These are phyloP conservation scores for Onygenales sp. DNA, from an alignment of 2,329 filamentous ascomycete genomes.

Conservation along the genomic window DNA sequence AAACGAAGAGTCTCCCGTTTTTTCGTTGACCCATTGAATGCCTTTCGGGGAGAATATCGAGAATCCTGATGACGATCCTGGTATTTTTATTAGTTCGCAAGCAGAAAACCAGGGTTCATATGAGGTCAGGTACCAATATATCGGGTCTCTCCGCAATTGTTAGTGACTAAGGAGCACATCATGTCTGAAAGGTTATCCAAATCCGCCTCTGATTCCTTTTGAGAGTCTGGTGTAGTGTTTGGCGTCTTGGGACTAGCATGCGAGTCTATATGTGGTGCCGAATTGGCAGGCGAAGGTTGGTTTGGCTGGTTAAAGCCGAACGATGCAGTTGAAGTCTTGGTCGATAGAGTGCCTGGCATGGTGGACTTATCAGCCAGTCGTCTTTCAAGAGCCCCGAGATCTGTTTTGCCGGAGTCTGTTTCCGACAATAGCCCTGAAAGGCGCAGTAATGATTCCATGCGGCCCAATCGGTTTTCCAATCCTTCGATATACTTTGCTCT, in stretches of 20 bases:
- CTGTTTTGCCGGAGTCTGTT: slow-evolving; percentile 74
- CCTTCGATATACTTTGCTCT: slow-evolving; percentile 98
- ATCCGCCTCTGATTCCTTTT: slow-evolving; percentile 53
- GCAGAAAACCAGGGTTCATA: not conserved
- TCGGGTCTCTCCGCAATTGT: slow-evolving; percentile 85
- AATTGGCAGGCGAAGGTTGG: slow-evolving; percentile 27
- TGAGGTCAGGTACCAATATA: slow-evolving; percentile 66
- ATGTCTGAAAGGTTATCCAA: slow-evolving; percentile 88
- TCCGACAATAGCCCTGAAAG: slow-evolving; percentile 79
- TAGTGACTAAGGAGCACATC: slow-evolving; percentile 97
- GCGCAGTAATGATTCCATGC: slow-evolving; percentile 86
- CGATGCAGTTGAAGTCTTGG: slow-evolving; percentile 7
- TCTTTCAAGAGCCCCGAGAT: slow-evolving; percentile 80
- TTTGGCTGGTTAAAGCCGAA: not conserved
- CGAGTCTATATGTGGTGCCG: slow-evolving; percentile 38
- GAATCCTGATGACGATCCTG: slow-evolving; percentile 91
- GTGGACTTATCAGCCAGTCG: slow-evolving; percentile 48
- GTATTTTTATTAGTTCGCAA: slow-evolving; percentile 13
- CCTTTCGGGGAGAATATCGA: slow-evolving; percentile 98
- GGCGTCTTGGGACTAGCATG: slow-evolving; percentile 42
- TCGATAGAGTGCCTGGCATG: slow-evolving; percentile 10
- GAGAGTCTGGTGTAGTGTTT: slow-evolving; percentile 44
- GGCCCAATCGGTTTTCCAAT: slow-evolving; percentile 83
- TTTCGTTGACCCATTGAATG: slow-evolving; percentile 96
- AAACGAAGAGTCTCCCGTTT: slow-evolving; percentile 92